A percentile compares a stretch with the other conserved stretches of the same genome.
These are phyloP conservation scores for Psilocybe sp. DNA, from an alignment of 768 basidiomycete species.

Conservation along the genomic window DNA sequence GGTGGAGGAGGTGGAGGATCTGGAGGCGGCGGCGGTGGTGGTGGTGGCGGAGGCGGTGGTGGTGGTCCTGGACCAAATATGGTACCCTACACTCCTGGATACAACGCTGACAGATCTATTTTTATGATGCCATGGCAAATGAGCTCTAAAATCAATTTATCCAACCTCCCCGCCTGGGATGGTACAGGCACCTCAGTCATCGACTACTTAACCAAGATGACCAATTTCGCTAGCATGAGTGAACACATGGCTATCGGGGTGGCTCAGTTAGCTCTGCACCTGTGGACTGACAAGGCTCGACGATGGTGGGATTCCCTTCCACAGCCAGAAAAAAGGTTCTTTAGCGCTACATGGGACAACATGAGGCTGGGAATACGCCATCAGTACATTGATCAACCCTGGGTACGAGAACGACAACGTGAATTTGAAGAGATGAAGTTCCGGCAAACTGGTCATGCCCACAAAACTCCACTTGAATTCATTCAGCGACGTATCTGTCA, in stretches of 20 bases:
- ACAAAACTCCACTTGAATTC: slow-evolving; percentile 2
- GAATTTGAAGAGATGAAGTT: slow-evolving; percentile 17
- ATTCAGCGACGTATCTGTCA: slow-evolving; percentile 2
- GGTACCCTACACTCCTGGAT: background rate
- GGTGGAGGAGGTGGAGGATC: background rate
- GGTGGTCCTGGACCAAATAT: background rate
- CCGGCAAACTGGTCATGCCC: background rate
- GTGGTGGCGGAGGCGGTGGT: background rate
- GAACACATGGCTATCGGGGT: background rate
- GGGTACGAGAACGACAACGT: slow-evolving; percentile 2
- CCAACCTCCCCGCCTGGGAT: slow-evolving; percentile 1
- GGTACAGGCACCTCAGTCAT: background rate
- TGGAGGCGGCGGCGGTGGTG: background rate
- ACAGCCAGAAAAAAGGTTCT: background rate
- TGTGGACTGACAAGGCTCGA: slow-evolving; percentile 1
- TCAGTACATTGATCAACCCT: slow-evolving; percentile 11
- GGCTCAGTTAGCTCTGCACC: background rate
- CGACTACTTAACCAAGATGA: slow-evolving; percentile 3
- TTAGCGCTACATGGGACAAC: slow-evolving; percentile 1
- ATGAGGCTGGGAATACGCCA: slow-evolving; percentile 5
- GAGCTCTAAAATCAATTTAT: slow-evolving; percentile 4
- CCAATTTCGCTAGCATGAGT: background rate
- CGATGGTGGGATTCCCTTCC: slow-evolving; percentile 6
- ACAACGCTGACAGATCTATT: background rate
- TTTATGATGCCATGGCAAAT: slow-evolving; percentile 5